phyloP scores from a whole-genome alignment of 306 rosid genomes.

The Oxytropis ochrocephala region DNA sequence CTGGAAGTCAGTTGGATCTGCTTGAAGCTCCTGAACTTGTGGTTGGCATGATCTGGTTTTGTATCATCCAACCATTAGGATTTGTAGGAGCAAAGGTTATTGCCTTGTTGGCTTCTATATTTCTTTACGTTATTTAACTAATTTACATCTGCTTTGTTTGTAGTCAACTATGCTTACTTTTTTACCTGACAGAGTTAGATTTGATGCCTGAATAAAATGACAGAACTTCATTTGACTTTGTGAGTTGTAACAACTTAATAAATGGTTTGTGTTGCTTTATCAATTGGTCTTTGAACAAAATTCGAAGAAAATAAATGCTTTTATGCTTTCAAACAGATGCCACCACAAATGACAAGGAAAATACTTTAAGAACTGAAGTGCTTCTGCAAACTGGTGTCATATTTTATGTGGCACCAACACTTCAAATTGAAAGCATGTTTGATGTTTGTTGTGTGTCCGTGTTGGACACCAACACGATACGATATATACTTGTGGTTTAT shows the following conservation, averaged over 20 bases:
- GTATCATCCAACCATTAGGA: neutral
- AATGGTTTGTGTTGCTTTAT: constrained; percentile 16
- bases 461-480: no score
- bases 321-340: neutral
- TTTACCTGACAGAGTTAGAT: constrained; percentile 16
- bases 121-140: constrained; percentile 7
- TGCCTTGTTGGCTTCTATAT: constrained; percentile 13
- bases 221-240: neutral
- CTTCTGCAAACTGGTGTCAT: neutral
- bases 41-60: neutral
- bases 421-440: no score
- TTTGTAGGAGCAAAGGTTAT: constrained; percentile 12
- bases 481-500: no score
- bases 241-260: constrained; percentile 15
- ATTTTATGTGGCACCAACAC: no score
- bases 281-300: neutral
- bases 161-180: constrained; percentile 7
- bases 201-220: constrained; percentile 21
- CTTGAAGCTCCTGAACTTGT: constrained; percentile 20
- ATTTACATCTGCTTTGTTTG: constrained; percentile 16
- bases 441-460: no score
- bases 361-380: neutral
- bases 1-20: constrained; percentile 66
- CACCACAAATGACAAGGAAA: neutral
- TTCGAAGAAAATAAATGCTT: neutral